Conservation (phyloP, 345 rosid species). For the Xanthoceras sorbifolium region DNA sequence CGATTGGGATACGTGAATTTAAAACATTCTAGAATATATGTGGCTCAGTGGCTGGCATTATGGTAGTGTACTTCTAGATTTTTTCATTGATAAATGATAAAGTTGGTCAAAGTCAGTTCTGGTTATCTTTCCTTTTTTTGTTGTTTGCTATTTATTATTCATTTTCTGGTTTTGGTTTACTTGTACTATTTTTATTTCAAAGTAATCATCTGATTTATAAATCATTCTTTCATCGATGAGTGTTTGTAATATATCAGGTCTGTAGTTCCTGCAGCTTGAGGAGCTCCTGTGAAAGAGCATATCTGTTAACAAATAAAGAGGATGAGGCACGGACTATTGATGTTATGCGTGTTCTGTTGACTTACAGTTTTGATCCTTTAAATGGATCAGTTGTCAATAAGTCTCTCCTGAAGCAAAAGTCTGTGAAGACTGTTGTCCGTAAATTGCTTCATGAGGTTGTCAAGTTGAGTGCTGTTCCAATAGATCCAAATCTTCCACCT, state of each 20-base stretch:
- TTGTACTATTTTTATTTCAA: not conserved
- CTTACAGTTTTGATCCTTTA: conserved; percentile 75
- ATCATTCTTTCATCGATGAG: conserved; percentile 27
- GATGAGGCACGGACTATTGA: conserved; percentile 92
- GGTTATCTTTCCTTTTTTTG: not conserved
- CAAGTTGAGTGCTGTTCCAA: conserved; percentile 86
- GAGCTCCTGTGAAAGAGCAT: conserved; percentile 82
- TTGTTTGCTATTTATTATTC: not conserved
- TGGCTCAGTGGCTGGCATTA: not conserved
- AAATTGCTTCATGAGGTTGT: conserved; percentile 87
- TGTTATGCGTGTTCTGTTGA: conserved; percentile 73
- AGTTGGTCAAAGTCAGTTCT: not conserved
- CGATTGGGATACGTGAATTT: not conserved
- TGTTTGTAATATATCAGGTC: conserved; percentile 55
- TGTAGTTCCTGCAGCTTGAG: conserved; percentile 95
- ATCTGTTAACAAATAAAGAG: conserved; percentile 84
- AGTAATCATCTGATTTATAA: conserved; percentile 11
- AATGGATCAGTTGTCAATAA: conserved; percentile 59
- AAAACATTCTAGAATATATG: not conserved
- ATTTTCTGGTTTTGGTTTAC: not conserved
- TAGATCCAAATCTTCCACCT: conserved; percentile 94
- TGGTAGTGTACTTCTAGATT: not conserved
- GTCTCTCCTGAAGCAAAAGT: conserved; percentile 67
- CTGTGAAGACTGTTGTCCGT: conserved; percentile 76
- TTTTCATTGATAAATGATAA: not conserved